These are phyloP conservation scores for Ajuga chamaepitys DNA, from an alignment of 257 asterid genomes.

Conservation along the genomic window DNA sequence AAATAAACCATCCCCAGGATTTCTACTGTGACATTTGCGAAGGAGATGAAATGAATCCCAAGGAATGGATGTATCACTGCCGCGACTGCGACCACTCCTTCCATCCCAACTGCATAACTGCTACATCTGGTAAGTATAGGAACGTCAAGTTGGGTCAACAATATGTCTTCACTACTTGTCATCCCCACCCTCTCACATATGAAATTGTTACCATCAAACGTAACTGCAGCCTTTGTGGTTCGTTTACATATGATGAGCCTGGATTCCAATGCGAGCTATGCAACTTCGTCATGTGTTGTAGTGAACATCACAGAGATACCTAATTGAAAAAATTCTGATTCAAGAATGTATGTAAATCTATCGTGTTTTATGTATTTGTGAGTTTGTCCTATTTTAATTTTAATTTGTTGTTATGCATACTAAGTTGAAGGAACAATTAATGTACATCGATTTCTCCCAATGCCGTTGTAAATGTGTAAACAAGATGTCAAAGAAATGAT, in stretches of 20 bases:
- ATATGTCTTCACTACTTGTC: neutral
- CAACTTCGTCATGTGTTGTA: slow-evolving; percentile 2
- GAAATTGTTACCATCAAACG: neutral
- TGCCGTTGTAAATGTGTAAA: too few species aligned
- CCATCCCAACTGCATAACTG: neutral
- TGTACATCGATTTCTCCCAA: too few species aligned
- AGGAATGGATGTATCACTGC: neutral
- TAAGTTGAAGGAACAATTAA: too few species aligned
- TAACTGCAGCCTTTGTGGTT: neutral
- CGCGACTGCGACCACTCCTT: neutral
- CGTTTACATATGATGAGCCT: rapidly evolving
- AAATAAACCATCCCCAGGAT: neutral
- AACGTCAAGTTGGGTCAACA: neutral
- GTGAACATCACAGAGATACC: too few species aligned
- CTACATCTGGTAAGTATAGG: neutral
- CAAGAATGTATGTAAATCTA: too few species aligned
- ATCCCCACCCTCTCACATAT: neutral
- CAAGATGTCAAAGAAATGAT: too few species aligned
- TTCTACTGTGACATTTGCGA: slow-evolving; percentile 5
- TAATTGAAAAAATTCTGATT: too few species aligned
- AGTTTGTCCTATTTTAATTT: too few species aligned
- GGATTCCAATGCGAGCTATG: neutral
- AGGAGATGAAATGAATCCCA: neutral
- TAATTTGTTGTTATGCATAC: too few species aligned
- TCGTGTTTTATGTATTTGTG: too few species aligned